Evolutionary conservation across 2,329 filamentous ascomycete genomes (phyloP).

Genomic region (Rhynchosporium secalis): DNA sequence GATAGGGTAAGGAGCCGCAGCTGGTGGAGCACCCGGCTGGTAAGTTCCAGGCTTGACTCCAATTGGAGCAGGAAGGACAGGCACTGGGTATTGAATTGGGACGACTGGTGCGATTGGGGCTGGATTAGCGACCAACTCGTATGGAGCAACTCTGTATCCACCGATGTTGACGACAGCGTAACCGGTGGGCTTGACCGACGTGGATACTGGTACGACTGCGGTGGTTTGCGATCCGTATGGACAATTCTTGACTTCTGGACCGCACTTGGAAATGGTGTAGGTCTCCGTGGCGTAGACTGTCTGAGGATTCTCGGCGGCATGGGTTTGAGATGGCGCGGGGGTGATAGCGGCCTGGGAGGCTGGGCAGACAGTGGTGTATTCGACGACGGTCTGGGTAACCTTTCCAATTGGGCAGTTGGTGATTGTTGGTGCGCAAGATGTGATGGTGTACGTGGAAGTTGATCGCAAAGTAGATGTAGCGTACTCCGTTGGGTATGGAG

Average conservation of each 20-base stretch:
- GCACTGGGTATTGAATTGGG: constrained; percentile 10
- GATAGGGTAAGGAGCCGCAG: background rate
- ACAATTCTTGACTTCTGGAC: constrained; percentile 19
- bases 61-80: constrained; percentile 4
- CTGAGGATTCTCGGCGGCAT: constrained; percentile 3
- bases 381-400: constrained; percentile 28
- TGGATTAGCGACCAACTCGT: constrained; percentile 8
- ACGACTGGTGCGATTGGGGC: constrained; percentile 6
- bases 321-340: background rate
- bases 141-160: constrained; percentile 5
- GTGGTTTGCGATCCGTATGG: constrained; percentile 16
- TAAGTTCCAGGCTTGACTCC: constrained; percentile 10
- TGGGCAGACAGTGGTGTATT: constrained; percentile 25
- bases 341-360: constrained; percentile 4
- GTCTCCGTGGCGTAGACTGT: constrained; percentile 12
- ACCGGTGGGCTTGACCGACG: constrained; percentile 6
- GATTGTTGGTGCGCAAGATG: constrained; percentile 34
- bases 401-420: constrained; percentile 33
- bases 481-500: no score
- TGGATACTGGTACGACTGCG: constrained; percentile 2
- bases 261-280: constrained; percentile 15
- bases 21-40: constrained; percentile 4
- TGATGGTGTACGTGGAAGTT: constrained; percentile 34
- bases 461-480: constrained; percentile 32
- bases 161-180: background rate